Evolutionary conservation across 2,329 filamentous ascomycete genomes (phyloP).

Genomic region (Cordyceps pruinosa): DNA sequence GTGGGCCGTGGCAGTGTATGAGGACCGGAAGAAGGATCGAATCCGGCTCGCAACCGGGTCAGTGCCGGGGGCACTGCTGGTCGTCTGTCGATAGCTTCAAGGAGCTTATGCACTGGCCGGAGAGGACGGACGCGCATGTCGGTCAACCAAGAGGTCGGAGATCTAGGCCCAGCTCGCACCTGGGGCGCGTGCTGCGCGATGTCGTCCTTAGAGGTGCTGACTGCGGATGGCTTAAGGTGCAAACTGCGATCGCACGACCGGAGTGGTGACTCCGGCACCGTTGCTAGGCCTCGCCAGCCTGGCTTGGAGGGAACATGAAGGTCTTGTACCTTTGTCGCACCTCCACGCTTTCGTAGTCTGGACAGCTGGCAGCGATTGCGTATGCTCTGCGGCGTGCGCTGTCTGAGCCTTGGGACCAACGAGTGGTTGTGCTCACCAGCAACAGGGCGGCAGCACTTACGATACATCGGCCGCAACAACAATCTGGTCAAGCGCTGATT

Average conservation of each 20-base stretch:
- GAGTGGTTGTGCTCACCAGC: too few species aligned
- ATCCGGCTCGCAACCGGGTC: background rate
- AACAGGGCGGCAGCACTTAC: too few species aligned
- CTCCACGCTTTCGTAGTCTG: background rate
- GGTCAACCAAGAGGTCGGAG: background rate
- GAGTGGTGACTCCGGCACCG: background rate
- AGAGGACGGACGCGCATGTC: background rate
- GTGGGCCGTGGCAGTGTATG: background rate
- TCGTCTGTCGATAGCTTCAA: background rate
- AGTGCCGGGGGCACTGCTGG: background rate
- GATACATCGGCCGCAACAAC: too few species aligned
- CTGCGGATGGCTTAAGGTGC: background rate
- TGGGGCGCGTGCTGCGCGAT: background rate
- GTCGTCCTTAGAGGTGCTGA: background rate
- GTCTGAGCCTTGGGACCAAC: too few species aligned
- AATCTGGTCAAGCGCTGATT: too few species aligned
- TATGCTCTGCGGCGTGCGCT: too few species aligned
- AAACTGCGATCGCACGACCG: background rate
- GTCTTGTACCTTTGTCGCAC: background rate
- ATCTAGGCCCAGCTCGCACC: background rate
- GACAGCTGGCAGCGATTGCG: too few species aligned
- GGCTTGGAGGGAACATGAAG: background rate
- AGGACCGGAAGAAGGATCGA: background rate
- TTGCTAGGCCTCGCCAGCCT: background rate
- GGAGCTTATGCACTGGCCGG: background rate